Percentiles rank a stretch among this genome's conserved stretches.
Conservation (phyloP, 2,329 filamentous ascomycete species). For the Ophiostoma sp. region DNA sequence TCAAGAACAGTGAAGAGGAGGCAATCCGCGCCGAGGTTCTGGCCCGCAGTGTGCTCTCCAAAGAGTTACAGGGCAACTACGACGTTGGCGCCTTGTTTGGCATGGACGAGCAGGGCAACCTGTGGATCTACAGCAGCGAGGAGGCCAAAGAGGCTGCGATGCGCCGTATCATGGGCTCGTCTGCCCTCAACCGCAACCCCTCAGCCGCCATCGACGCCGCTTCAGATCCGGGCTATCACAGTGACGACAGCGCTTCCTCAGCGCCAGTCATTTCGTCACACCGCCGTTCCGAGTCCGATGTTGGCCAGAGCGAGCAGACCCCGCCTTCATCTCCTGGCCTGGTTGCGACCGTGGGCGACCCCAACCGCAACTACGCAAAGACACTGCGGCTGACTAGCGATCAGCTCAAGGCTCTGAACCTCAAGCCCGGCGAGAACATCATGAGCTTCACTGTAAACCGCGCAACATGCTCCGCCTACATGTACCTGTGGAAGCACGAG, state of each 20-base stretch:
- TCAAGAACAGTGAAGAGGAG: constrained; percentile 91
- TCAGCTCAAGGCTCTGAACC: constrained; percentile 77
- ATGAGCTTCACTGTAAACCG: constrained; percentile 97
- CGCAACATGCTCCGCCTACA: constrained; percentile 83
- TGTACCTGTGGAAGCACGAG: constrained; percentile 91
- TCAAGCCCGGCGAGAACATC: constrained; percentile 80
- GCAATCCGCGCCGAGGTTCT: constrained; percentile 88
- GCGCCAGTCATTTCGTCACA: constrained; percentile 41
- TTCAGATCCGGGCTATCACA: constrained; percentile 93
- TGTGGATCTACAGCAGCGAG: constrained; percentile 99
- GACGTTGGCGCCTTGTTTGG: constrained; percentile 94
- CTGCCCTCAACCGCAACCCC: constrained; percentile 44
- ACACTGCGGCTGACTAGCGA: constrained; percentile 92
- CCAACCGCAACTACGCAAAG: constrained; percentile 88
- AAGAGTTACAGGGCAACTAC: constrained; percentile 90
- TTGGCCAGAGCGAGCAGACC: constrained; percentile 48
- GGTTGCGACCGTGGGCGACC: constrained; percentile 53
- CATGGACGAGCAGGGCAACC: constrained; percentile 88
- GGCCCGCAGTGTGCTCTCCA: constrained; percentile 82
- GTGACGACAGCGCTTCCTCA: constrained; percentile 66
- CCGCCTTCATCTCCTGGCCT: constrained; percentile 67
- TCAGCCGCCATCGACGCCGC: constrained; percentile 68
- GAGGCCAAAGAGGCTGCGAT: constrained; percentile 87
- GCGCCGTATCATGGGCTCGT: constrained; percentile 54
- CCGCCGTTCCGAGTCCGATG: constrained; percentile 62